Conservation (phyloP, 768 basidiomycete species). For the Tulasnella sp. region DNA sequence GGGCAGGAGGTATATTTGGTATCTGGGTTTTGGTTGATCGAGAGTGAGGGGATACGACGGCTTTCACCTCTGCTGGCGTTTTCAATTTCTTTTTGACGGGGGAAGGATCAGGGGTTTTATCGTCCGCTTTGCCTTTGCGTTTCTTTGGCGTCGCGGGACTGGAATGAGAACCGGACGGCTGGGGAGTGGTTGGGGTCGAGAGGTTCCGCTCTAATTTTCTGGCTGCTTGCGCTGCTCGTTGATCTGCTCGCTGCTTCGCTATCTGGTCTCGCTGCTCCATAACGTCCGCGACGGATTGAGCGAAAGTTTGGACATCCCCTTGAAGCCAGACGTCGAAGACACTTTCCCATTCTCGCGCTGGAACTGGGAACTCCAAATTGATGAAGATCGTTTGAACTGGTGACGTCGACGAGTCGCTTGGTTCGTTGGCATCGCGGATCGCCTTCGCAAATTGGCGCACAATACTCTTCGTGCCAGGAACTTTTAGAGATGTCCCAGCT, state of each 20-base stretch:
- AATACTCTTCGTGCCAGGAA: conserved; percentile 90
- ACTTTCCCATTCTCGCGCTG: conserved; percentile 83
- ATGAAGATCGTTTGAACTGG: conserved; percentile 65
- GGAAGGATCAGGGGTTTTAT: background rate
- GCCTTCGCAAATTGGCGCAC: conserved; percentile 76
- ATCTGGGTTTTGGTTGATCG: background rate
- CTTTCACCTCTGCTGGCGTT: background rate
- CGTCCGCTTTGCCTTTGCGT: background rate
- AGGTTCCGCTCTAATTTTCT: background rate
- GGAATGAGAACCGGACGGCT: background rate
- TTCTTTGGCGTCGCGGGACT: background rate
- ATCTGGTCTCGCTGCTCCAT: conserved; percentile 13
- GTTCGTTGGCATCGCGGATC: conserved; percentile 47
- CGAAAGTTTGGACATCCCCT: conserved; percentile 84
- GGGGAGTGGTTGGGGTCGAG: background rate
- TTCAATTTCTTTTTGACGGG: conserved; percentile 10
- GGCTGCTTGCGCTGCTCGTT: background rate
- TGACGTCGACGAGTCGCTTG: background rate
- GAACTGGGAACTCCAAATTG: conserved; percentile 85
- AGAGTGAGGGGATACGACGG: background rate
- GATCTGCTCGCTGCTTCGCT: background rate
- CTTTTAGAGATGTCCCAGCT: conserved; percentile 85
- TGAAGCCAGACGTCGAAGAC: conserved; percentile 90
- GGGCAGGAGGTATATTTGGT: background rate
- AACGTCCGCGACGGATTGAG: conserved; percentile 57